Percentiles rank a stretch among this genome's conserved stretches.
Conservation (phyloP, 148 eudicot genomes). For the Mesembryanthemum crystallinum region DNA sequence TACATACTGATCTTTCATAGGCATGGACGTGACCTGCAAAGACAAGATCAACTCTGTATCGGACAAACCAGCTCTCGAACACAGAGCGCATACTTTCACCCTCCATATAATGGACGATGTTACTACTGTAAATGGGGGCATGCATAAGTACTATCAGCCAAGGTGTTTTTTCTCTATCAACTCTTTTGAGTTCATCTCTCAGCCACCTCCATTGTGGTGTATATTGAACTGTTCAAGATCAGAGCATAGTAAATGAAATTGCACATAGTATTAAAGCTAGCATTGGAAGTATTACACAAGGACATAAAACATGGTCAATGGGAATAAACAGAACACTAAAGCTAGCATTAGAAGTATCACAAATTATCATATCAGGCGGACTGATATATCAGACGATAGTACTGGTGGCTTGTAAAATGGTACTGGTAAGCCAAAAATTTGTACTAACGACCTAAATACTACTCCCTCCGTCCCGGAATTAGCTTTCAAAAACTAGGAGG, state of each 20-base stretch:
- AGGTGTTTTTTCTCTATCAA: constrained; percentile 79
- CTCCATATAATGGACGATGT: constrained; percentile 78
- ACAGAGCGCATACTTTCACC: constrained; percentile 81
- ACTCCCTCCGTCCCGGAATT: too few relatives aligned
- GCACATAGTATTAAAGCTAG: background rate
- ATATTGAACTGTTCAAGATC: constrained; percentile 57
- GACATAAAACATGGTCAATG: background rate
- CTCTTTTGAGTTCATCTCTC: constrained; percentile 52
- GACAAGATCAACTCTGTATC: constrained; percentile 73
- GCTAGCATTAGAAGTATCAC: background rate
- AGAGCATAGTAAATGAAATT: background rate
- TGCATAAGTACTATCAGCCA: constrained; percentile 94
- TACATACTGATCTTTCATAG: constrained; percentile 82
- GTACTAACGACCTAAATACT: too few relatives aligned
- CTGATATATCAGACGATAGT: too few relatives aligned
- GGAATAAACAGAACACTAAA: background rate
- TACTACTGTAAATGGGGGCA: constrained; percentile 73
- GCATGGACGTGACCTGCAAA: constrained; percentile 96
- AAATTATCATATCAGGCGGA: too few relatives aligned
- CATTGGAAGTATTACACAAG: background rate
- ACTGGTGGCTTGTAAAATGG: too few relatives aligned
- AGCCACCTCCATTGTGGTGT: constrained; percentile 87
- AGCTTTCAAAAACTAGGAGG: too few relatives aligned
- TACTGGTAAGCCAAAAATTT: too few relatives aligned
- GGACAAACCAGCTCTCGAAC: constrained; percentile 74